Evolutionary conservation across 306 rosid genomes (phyloP).

Genomic region (Begonia fuchsioides): DNA sequence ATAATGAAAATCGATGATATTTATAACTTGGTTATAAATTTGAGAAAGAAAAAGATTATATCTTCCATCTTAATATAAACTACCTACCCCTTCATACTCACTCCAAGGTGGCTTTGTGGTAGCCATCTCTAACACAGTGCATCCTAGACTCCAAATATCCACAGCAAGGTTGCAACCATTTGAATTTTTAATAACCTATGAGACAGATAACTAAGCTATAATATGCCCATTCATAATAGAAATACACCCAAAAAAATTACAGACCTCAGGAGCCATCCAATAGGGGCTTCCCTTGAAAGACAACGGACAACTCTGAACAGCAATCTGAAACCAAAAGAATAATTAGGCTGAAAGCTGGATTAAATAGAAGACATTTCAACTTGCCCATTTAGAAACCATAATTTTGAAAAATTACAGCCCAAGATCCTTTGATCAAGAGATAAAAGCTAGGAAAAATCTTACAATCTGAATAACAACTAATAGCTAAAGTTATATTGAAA

Average conservation of each 20-base stretch:
- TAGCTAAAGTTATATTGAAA: too few relatives aligned
- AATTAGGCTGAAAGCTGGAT: too few relatives aligned
- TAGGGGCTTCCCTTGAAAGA: slow-evolving; percentile 98
- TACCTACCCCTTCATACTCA: slow-evolving; percentile 96
- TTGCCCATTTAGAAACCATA: too few relatives aligned
- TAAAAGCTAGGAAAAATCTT: too few relatives aligned
- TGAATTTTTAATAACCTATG: slow-evolving; percentile 73
- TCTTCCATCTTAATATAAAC: slow-evolving; percentile 7
- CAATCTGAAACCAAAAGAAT: slow-evolving; percentile 33
- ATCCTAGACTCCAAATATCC: slow-evolving; percentile 99
- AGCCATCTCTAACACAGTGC: slow-evolving; percentile 99
- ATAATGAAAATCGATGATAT: background rate
- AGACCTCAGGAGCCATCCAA: slow-evolving; percentile 99
- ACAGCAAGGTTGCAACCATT: slow-evolving; percentile 83
- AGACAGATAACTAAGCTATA: slow-evolving; percentile 12
- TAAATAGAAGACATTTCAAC: background rate
- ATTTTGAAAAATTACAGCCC: too few relatives aligned
- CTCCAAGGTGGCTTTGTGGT: slow-evolving; percentile 98
- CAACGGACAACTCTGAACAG: slow-evolving; percentile 78
- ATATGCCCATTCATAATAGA: slow-evolving; percentile 8
- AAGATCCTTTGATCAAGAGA: too few relatives aligned
- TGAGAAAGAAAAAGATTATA: background rate
- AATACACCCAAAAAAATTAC: slow-evolving; percentile 6
- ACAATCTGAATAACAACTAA: too few relatives aligned
- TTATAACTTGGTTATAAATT: background rate